Evolutionary conservation across 345 rosid species (phyloP), one percentile per base, ranked within the genome.

Genomic region (Eucalyptus erythrocorys): DNA sequence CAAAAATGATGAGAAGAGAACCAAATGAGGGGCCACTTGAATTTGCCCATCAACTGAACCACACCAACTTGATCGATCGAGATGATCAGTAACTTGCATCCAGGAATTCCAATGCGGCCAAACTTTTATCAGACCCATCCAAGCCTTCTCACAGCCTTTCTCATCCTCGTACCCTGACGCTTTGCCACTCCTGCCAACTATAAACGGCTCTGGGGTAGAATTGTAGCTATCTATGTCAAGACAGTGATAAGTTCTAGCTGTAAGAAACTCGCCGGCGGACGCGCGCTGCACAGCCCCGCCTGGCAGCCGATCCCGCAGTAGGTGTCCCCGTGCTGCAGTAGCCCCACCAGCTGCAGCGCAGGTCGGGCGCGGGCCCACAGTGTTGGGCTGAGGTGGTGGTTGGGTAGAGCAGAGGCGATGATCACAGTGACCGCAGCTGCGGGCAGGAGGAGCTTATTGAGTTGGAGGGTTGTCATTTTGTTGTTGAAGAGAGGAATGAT

Each of bases 141-240:
- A 42, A 5, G 1, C 86, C 49, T 71, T 37, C 45, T 71, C 82
- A 8, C 14, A 13, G 87, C 80, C 87, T 86, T 90, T 92, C 94
- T 94, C 95, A 86, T 94, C 92, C 47, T 47, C 89, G 80, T 94
- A 95, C 53, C 96, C 93, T 0, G 95, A 90, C 1, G 98, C 99
- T 88, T 92, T 96, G 32, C 99, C 99, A 32, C 93, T 94, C 93
- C 96, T 94, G 53, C 99, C 99, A 66, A 94, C 90, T 32, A 93
- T 80, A 86, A 88, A 95, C 6, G 94, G 90, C 94, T 95, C 97
- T 0, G 97, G 95, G 6, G n/a, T 47, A 79, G 97, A 91, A 64
- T 92, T 91, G 48, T 92, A 91, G 71, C 89, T 68, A 64, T 91
- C 91, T 43, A 93, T 87, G 68, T 96, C 98, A 85, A 98, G 96